Base-by-base conservation (phyloP, 2,329 filamentous ascomycete species). In the Diaporthe australafricana region DNA sequence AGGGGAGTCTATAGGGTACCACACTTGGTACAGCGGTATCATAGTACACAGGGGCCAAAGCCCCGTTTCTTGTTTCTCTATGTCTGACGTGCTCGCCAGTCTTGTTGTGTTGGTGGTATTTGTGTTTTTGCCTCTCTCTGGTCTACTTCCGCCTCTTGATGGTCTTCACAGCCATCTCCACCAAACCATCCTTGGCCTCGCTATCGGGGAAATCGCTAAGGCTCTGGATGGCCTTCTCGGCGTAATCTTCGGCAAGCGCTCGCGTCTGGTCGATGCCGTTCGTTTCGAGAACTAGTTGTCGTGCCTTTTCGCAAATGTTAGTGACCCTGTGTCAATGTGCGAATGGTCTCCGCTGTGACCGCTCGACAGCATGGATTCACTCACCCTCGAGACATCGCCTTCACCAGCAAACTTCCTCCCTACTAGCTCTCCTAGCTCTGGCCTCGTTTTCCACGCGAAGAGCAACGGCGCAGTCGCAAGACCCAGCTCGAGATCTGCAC, bases 131-230 rank as follows among this genome's bases (percentile, higher is more conserved):
- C 3, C 22, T 38, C 30, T 47, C 16, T 57, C 14, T 20, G 14
- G 27, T 53, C 53, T 79, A 98, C 83, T 98, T 98, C 81, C 94
- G 89, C 78, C 96, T 89, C 83, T 94, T 92, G 85, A 98, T 90
- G 20, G 95, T 95, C 86, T 98, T 98, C 77, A 92, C 89, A 76
- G 95, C 97, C 94, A 98, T 98, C 79, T 98, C 94, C 56, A 98
- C 86, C 50, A 99, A 86, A 0, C 96, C 96, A 38, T 93, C 89
- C 85, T 98, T 98, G 72, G 96, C 96, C 75, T 98, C 96, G 80
- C 95, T 96, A n/a, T 95, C 92, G 8, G 96, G 96, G 82, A 99
- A 98, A 56, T 86, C 84, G 75, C 89, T 87, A 78, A 99, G 93
- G n/a, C 95, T 94, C 6, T 90, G 88, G 73, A 97, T 93, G 35